Base-by-base conservation (phyloP, 1,139 yeast species). In the Pichia sp. region DNA sequence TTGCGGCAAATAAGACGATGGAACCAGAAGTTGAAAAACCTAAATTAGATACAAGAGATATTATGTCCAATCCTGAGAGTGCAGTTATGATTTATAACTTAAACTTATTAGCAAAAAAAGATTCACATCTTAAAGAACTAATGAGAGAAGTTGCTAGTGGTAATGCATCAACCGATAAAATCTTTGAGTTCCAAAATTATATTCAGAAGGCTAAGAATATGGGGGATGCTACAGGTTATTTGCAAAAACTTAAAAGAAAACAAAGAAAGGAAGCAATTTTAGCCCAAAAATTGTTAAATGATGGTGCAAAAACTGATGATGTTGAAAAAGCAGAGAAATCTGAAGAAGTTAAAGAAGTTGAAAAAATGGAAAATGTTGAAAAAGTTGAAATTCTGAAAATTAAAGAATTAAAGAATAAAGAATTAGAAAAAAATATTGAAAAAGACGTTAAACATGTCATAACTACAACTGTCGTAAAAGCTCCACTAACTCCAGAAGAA, bases 111-210 rank as follows among this genome's bases (percentile, higher is more conserved):
- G 97, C 97, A 0, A 75, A 86, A 42, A 73, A 75, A 4, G 95
- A 89, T 58, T 73, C 78, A 1, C 74, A 81, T 7, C 66, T 90
- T 46, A 83, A 81, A 56, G 68, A 75, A 2, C 68, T 90, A 47
- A 88, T 90, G 96, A 80, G 82, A 53, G 75, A 74, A 6, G 96
- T 90, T 2, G 96, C 97, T 0, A 76, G 82, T 53, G 95, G 96
- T 2, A 73, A 72, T 33, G 96, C 96, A 0, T 65, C 81, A 0
- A 75, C 78, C 1, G 81, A 75, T 7, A 92, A 88, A 62, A 83
- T 90, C 29, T 70, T 77, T 35, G 79, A 79, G 39, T 89, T 89
- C 63, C 95, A 88, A 64, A 81, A 77, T n/a, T 86, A 83, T 58
- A 87, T 89, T 48, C 74, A 73, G 51, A 72, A 82, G 45, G 96